Conservation (phyloP, 148 eudicot genomes). For the Silene conica region DNA sequence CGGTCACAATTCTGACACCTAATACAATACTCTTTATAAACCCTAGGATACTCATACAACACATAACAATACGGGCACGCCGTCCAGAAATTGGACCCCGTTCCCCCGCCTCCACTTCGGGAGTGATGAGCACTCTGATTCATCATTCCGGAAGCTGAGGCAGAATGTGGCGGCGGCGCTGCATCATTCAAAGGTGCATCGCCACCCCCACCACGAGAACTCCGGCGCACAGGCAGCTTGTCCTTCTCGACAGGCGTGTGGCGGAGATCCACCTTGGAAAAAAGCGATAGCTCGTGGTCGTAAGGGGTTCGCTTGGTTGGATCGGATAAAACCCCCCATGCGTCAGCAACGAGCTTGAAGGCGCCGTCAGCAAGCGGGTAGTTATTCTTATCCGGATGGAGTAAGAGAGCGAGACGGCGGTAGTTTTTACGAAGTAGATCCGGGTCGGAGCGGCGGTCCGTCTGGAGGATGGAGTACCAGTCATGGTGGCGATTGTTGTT, state of each 20-base stretch:
- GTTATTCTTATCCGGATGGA: conserved; percentile 83
- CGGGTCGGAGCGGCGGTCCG: conserved; percentile 38
- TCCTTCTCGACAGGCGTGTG: conserved; percentile 7
- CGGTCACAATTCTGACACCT: conserved; percentile 70
- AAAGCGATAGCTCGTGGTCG: conserved; percentile 43
- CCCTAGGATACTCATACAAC: conserved; percentile 57
- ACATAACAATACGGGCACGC: conserved; percentile 87
- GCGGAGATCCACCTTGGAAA: conserved; percentile 45
- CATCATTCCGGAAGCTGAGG: not conserved
- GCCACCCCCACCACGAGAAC: not conserved
- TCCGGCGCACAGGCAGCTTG: conserved; percentile 53
- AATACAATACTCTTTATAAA: conserved; percentile 58
- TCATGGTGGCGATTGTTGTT: conserved; percentile 46
- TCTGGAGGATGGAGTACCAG: conserved; percentile 68
- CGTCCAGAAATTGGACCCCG: conserved; percentile 61
- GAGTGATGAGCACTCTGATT: not conserved
- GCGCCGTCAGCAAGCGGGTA: conserved; percentile 62
- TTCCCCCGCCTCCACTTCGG: not conserved
- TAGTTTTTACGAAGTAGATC: conserved; percentile 67
- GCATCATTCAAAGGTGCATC: not conserved
- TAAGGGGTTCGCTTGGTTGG: conserved; percentile 21
- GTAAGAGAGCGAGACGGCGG: conserved; percentile 68
- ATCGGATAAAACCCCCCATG: conserved; percentile 65
- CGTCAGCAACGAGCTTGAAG: conserved; percentile 71
- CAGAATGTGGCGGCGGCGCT: not conserved